Percentiles rank a stretch among this genome's conserved stretches.
These are phyloP conservation scores for Sechiopsis laciniata DNA, from an alignment of 306 rosid genomes.

Conservation along the genomic window DNA sequence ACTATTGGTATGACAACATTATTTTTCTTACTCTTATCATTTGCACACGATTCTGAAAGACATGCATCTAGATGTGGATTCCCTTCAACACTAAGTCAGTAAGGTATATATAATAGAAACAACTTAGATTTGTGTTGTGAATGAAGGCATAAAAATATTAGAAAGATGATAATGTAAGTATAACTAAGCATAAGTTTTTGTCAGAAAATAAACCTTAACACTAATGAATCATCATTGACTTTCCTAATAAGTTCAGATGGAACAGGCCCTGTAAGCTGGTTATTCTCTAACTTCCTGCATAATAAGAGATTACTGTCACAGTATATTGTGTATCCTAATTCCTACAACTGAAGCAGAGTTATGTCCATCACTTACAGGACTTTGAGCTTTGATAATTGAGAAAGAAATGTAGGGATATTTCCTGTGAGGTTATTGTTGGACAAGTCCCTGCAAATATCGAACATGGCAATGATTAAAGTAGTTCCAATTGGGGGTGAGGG, in stretches of 20 bases:
- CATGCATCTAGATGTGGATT: constrained; percentile 9
- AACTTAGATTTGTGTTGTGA: not conserved
- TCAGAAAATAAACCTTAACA: constrained; percentile 8
- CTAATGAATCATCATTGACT: not conserved
- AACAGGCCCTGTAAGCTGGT: not conserved
- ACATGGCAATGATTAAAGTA: not conserved
- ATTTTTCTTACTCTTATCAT: not conserved
- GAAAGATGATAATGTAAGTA: not conserved
- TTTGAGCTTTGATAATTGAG: not conserved
- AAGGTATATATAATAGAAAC: not conserved
- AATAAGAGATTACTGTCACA: not conserved
- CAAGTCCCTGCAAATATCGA: constrained; percentile 9
- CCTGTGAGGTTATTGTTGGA: too few species aligned
- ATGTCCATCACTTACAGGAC: not conserved
- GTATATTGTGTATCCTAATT: not conserved
- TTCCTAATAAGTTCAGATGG: not conserved
- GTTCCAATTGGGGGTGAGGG: constrained; percentile 6
- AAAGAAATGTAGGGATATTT: not conserved
- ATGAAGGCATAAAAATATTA: not conserved
- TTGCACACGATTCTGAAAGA: constrained; percentile 1
- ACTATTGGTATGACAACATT: not conserved
- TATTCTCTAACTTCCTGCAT: not conserved
- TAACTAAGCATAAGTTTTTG: not conserved
- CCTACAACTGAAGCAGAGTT: not conserved
- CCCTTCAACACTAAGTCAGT: not conserved